Percentiles rank a stretch among this genome's conserved stretches.
These are phyloP conservation scores for Gossypium lobatum DNA, from an alignment of 441 rosid genomes.

Conservation along the genomic window DNA sequence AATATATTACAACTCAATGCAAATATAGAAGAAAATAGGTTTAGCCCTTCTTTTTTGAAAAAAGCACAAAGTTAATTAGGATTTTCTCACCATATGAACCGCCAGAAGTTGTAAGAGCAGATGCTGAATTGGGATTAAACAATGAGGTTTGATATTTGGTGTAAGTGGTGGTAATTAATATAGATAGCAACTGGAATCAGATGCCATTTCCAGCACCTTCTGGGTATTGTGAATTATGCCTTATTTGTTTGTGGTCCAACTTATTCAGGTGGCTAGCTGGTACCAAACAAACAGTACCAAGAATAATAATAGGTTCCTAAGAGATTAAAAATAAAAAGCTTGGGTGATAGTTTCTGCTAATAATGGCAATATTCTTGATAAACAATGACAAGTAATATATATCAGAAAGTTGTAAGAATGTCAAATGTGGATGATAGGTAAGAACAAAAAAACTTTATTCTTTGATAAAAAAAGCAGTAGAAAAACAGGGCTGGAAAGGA, in stretches of 20 bases:
- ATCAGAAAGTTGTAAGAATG: neutral
- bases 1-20: neutral
- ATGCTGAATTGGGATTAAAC: neutral
- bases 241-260: neutral
- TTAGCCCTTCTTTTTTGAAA: neutral
- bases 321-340: neutral
- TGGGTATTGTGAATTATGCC: conserved; percentile 2
- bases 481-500: neutral
- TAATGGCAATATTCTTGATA: conserved; percentile 25
- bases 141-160: neutral
- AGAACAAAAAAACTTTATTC: neutral
- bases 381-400: neutral
- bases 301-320: neutral
- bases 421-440: neutral
- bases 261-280: neutral
- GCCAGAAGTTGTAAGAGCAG: conserved; percentile 3
- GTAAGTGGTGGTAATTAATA: conserved; percentile 2
- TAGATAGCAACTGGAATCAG: neutral
- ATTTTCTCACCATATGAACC: conserved; percentile 8
- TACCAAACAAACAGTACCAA: neutral
- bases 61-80: neutral
- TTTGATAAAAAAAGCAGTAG: neutral
- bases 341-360: conserved; percentile 11
- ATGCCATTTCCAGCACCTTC: conserved; percentile 10
- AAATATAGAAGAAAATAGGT: neutral